Evolutionary conservation across 2,329 filamentous ascomycete species (phyloP), one percentile per base, ranked within the genome.

Genomic region (Ceratocystis eucalypticola): DNA sequence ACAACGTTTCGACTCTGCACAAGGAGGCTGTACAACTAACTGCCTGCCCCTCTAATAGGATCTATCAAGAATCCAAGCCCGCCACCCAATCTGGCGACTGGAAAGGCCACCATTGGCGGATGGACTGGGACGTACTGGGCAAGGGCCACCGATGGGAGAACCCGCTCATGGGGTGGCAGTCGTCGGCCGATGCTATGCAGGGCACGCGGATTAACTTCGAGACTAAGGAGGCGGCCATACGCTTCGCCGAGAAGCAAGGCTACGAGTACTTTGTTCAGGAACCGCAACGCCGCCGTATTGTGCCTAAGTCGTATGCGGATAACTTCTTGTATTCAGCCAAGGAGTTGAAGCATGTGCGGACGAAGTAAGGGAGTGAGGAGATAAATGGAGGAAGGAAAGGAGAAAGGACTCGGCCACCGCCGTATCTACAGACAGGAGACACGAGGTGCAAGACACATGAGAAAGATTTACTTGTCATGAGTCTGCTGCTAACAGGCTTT

Each of bases 211-310:
- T 99, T 72, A 87, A 87, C 76, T 99, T 99, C 83, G 89, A 89
- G 77, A 83, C 81, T 72, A 97, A 96, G 81, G 91, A 97, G 75
- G 93, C 96, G 72, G 94, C 94, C 70, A 93, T 99, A 73, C 80
- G 82, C 68, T 99, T 99, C 74, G 94, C 95, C 28, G 89, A 97
- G 80, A 99, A 97, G 83, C 94, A 99, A 77, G 94, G 95, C 45
- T 99, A 99, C 75, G 93, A 99, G 75, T 99, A 96, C 78, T 97
- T 94, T 75, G 92, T 99, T 28, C 94, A 97, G 80, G 94, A 97
- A 79, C 93, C 94, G 45, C 95, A 96, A 74, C 84, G 85, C 77
- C 86, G 94, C 74, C 88, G 87, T 74, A 87, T 96, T 72, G 80
- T 85, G 17, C 89, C 91, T 69, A 99, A 99, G 84, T 88, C 90